These are phyloP conservation scores for Psilocybe subaeruginosa DNA, from an alignment of 768 basidiomycete genomes.

Conservation along the genomic window DNA sequence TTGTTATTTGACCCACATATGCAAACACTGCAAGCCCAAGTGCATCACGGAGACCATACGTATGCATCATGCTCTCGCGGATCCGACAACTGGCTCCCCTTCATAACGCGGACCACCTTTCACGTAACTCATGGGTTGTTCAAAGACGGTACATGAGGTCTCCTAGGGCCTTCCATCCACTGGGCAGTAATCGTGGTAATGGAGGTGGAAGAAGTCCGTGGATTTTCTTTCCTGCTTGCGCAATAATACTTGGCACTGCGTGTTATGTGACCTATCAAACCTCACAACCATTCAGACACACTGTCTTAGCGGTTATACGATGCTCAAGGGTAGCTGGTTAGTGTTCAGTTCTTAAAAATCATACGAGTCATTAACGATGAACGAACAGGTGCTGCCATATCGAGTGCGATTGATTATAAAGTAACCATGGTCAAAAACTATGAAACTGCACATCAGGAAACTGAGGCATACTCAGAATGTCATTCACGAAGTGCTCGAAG, in stretches of 20 bases:
- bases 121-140: background rate
- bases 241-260: slow-evolving; percentile 37
- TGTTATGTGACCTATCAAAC: slow-evolving; percentile 63
- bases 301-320: slow-evolving; percentile 70
- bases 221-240: slow-evolving; percentile 40
- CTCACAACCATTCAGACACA: slow-evolving; percentile 75
- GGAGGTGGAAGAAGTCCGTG: slow-evolving; percentile 24
- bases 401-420: slow-evolving; percentile 75
- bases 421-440: slow-evolving; percentile 59
- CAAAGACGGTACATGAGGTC: slow-evolving; percentile 12
- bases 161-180: background rate
- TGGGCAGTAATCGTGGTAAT: background rate
- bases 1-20: background rate
- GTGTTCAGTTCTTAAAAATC: slow-evolving; percentile 18
- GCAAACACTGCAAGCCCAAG: background rate
- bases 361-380: background rate
- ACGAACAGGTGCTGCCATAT: slow-evolving; percentile 57
- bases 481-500: slow-evolving; percentile 83
- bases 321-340: slow-evolving; percentile 79
- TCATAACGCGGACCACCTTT: slow-evolving; percentile 5
- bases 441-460: slow-evolving; percentile 49
- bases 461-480: slow-evolving; percentile 70
- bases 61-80: slow-evolving; percentile 14
- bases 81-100: slow-evolving; percentile 2
- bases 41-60: background rate